Conservation (phyloP, 805 yeast genomes). For the Cyberlindnera bimundalis region DNA sequence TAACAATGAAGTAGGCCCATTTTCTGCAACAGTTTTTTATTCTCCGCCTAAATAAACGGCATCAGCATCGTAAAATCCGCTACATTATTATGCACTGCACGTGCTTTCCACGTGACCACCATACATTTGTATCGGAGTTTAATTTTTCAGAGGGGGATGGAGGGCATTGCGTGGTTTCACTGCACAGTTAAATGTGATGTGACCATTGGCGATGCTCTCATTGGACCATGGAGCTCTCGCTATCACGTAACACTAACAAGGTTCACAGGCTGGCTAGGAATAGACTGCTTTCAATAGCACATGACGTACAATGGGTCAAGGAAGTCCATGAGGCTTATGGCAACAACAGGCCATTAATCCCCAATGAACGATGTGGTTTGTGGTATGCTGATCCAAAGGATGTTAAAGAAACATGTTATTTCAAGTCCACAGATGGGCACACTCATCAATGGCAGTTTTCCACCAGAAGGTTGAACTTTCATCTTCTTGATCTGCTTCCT, state of each 20-base stretch:
- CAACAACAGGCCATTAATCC: slow-evolving; percentile 42
- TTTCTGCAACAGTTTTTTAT: too few relatives aligned
- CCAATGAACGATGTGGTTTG: slow-evolving; percentile 83
- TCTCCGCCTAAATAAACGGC: too few relatives aligned
- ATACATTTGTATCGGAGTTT: neutral
- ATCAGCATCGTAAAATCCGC: too few relatives aligned
- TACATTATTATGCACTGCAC: too few relatives aligned
- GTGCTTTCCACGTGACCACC: too few relatives aligned
- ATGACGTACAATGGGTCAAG: slow-evolving; percentile 53
- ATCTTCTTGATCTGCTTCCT: slow-evolving; percentile 50
- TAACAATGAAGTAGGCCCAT: too few relatives aligned
- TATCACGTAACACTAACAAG: slow-evolving; percentile 2
- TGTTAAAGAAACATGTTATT: slow-evolving; percentile 53
- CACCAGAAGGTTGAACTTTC: slow-evolving; percentile 68
- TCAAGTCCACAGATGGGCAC: slow-evolving; percentile 93
- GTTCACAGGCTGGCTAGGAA: slow-evolving; percentile 44
- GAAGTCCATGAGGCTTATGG: slow-evolving; percentile 34
- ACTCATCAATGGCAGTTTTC: slow-evolving; percentile 78
- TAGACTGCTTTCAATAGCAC: slow-evolving; percentile 66
- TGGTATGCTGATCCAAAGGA: slow-evolving; percentile 67
- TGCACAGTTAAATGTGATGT: too few relatives aligned
- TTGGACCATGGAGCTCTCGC: slow-evolving; percentile 1
- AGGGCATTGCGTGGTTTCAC: too few relatives aligned
- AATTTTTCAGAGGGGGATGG: too few relatives aligned
- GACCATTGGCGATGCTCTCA: too few relatives aligned